These are phyloP conservation scores for Euphrasia confusa DNA, from an alignment of 257 asterid genomes.

Conservation along the genomic window DNA sequence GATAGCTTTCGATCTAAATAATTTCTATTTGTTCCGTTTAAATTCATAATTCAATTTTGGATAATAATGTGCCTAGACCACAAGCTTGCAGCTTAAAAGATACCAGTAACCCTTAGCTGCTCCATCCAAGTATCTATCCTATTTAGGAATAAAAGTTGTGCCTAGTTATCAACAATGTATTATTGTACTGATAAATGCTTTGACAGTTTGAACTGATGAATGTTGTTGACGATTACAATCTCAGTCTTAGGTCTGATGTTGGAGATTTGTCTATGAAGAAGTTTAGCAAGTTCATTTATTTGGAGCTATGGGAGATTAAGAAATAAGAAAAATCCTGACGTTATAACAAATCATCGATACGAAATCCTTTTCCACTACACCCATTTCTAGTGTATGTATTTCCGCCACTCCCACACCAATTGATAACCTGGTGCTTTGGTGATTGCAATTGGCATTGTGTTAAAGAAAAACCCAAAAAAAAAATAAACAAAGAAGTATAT, in stretches of 20 bases:
- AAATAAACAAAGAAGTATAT: too few relatives aligned
- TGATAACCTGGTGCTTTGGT: slow-evolving; percentile 4
- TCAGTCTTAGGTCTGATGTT: too few relatives aligned
- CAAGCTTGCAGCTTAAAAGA: too few relatives aligned
- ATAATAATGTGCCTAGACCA: background rate
- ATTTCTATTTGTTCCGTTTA: background rate
- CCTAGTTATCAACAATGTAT: too few relatives aligned
- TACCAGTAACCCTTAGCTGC: too few relatives aligned
- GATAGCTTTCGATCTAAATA: background rate
- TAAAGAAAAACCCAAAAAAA: background rate
- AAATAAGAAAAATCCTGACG: slow-evolving; percentile 7
- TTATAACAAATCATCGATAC: background rate
- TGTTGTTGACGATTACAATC: too few relatives aligned
- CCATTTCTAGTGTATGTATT: background rate
- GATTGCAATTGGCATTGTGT: slow-evolving; percentile 11
- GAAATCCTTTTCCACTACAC: background rate
- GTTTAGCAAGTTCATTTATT: slow-evolving; percentile 5
- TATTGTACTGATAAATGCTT: too few relatives aligned
- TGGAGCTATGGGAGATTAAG: slow-evolving; percentile 8
- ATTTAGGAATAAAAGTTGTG: too few relatives aligned
- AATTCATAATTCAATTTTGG: background rate
- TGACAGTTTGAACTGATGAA: too few relatives aligned
- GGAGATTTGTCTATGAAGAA: slow-evolving; percentile 4
- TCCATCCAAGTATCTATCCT: too few relatives aligned
- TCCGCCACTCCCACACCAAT: background rate